phyloP scores from a whole-genome alignment of 2,329 filamentous ascomycete species.

The Lecanicillium sp. region DNA sequence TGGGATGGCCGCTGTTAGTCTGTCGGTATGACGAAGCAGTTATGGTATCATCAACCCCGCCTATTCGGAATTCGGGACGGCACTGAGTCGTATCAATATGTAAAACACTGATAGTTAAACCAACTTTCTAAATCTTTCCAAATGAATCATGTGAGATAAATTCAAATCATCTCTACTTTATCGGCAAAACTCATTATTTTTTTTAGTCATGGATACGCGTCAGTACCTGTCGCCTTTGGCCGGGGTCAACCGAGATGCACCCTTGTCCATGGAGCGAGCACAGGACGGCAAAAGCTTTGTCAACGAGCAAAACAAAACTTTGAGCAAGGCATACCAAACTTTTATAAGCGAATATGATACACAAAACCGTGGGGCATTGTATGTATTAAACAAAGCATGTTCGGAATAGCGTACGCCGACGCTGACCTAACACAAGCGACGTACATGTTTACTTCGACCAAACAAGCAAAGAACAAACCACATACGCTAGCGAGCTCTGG shows the following conservation, averaged over 20 bases:
- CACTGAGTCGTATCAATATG: too few relatives aligned
- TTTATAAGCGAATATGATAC: constrained; percentile 66
- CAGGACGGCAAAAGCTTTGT: constrained; percentile 72
- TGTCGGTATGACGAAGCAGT: too few relatives aligned
- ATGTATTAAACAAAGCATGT: constrained; percentile 23
- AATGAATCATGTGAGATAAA: too few relatives aligned
- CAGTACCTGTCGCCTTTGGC: constrained; percentile 44
- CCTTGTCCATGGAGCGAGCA: constrained; percentile 51
- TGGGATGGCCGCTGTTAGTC: too few relatives aligned
- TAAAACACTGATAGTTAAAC: too few relatives aligned
- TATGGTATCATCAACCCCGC: too few relatives aligned
- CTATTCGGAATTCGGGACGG: too few relatives aligned
- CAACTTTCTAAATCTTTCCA: too few relatives aligned
- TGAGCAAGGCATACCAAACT: constrained; percentile 62
- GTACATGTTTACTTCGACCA: constrained; percentile 80
- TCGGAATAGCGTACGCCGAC: background rate
- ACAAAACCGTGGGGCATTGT: constrained; percentile 65
- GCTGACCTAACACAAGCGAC: constrained; percentile 44
- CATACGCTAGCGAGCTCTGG: constrained; percentile 67
- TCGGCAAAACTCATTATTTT: background rate
- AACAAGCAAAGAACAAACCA: constrained; percentile 52
- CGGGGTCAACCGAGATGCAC: constrained; percentile 51
- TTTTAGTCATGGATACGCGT: background rate
- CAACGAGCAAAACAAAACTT: constrained; percentile 55
- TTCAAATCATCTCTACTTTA: background rate